phyloP scores from a whole-genome alignment of 768 basidiomycete genomes.

The Naganishia kalamii region DNA sequence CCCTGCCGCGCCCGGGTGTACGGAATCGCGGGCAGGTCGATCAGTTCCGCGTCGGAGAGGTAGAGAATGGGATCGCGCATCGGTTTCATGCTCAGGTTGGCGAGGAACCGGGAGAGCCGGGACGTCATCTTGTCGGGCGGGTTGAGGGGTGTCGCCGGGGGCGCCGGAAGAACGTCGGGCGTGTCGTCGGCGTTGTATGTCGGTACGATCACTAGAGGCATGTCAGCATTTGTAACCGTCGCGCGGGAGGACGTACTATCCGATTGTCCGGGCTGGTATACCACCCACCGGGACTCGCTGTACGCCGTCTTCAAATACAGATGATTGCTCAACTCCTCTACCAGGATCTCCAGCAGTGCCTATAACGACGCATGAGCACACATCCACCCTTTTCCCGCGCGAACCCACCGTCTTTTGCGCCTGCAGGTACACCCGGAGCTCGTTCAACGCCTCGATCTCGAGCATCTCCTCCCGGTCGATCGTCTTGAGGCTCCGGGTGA shows the following conservation, averaged over 20 bases:
- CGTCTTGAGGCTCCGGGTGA: slow-evolving; percentile 78
- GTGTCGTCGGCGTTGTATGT: slow-evolving; percentile 14
- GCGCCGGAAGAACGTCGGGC: neutral
- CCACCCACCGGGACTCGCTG: slow-evolving; percentile 85
- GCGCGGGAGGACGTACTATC: slow-evolving; percentile 53
- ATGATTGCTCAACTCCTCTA: slow-evolving; percentile 93
- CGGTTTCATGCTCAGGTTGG: slow-evolving; percentile 42
- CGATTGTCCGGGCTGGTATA: slow-evolving; percentile 74
- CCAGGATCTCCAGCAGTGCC: slow-evolving; percentile 84
- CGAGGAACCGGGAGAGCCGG: slow-evolving; percentile 46
- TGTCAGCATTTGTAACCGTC: neutral
- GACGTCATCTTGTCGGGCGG: slow-evolving; percentile 18
- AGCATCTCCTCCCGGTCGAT: slow-evolving; percentile 88
- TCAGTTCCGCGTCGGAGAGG: slow-evolving; percentile 35
- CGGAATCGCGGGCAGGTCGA: slow-evolving; percentile 19
- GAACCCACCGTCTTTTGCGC: slow-evolving; percentile 74
- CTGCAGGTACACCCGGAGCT: slow-evolving; percentile 73
- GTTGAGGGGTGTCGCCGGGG: neutral
- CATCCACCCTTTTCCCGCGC: neutral
- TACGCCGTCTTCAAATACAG: slow-evolving; percentile 96
- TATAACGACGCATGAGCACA: slow-evolving; percentile 42
- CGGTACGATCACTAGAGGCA: slow-evolving; percentile 11
- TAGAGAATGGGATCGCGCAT: slow-evolving; percentile 45
- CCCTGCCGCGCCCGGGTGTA: no score
- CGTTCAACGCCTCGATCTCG: slow-evolving; percentile 89